Evolutionary conservation across 257 asterid species (phyloP).

Genomic region (Linaria vulgaris): DNA sequence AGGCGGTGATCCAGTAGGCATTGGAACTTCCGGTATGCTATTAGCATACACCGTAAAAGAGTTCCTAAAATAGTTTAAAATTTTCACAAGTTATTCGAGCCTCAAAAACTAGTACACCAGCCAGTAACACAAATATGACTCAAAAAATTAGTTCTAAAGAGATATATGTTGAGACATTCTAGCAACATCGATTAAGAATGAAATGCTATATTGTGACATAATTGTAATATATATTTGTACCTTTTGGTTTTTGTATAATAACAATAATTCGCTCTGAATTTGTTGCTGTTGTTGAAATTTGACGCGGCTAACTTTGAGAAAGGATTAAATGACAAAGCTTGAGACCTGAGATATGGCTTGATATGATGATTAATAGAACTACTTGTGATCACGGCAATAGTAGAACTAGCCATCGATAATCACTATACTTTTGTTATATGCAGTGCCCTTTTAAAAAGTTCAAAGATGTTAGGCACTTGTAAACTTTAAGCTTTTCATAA

Average conservation of each 20-base stretch:
- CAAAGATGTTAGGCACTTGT: not conserved
- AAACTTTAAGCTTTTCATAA: not conserved
- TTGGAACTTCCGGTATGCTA: slow-evolving; percentile 46
- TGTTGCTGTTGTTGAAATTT: not conserved
- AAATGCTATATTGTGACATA: too few relatives aligned
- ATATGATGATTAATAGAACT: not conserved
- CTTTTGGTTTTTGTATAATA: slow-evolving; percentile 8
- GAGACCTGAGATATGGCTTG: slow-evolving; percentile 27
- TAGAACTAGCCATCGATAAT: slow-evolving; percentile 30
- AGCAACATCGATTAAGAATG: too few relatives aligned
- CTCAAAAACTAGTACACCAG: not conserved
- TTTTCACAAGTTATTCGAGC: not conserved
- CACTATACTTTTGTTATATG: not conserved
- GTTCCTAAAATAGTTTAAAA: slow-evolving; percentile 28
- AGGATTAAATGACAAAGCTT: slow-evolving; percentile 32
- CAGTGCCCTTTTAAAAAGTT: not conserved
- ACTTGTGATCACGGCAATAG: slow-evolving; percentile 12
- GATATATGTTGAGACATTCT: too few relatives aligned
- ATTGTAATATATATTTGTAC: too few relatives aligned
- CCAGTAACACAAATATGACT: too few relatives aligned
- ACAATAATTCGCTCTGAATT: slow-evolving; percentile 11
- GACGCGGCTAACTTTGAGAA: slow-evolving; percentile 34
- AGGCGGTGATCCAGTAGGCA: slow-evolving; percentile 53
- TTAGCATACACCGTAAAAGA: slow-evolving; percentile 37
- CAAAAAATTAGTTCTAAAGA: not conserved